phyloP scores from a whole-genome alignment of 371 early-diverging fungal genomes.

The Gilbertella persicaria region DNA sequence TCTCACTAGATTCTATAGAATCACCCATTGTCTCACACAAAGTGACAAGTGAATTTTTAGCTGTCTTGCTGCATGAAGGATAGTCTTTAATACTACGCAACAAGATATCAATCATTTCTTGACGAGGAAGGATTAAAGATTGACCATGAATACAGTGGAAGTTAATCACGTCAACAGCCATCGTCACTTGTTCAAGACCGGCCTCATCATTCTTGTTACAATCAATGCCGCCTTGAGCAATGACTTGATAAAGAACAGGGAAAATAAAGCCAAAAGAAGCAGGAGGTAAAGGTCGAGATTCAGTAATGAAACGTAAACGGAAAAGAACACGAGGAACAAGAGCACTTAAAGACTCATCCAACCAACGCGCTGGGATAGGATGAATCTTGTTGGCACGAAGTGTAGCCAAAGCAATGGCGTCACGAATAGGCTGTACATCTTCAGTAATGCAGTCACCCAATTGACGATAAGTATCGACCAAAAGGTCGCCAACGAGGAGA shows the following conservation, averaged over 20 bases:
- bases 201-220: slow-evolving; percentile 50
- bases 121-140: slow-evolving; percentile 66
- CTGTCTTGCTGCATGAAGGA: slow-evolving; percentile 64
- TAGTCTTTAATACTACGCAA: slow-evolving; percentile 71
- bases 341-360: slow-evolving; percentile 63
- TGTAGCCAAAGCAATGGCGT: slow-evolving; percentile 66
- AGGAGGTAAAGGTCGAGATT: slow-evolving; percentile 64
- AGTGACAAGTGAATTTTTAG: slow-evolving; percentile 61
- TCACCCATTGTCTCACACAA: slow-evolving; percentile 75
- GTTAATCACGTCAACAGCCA: slow-evolving; percentile 75
- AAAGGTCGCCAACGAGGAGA: slow-evolving; percentile 57
- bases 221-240: slow-evolving; percentile 68
- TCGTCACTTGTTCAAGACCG: slow-evolving; percentile 73
- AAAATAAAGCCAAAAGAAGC: slow-evolving; percentile 83
- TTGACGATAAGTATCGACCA: slow-evolving; percentile 59
- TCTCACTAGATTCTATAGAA: slow-evolving; percentile 51
- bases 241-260: slow-evolving; percentile 75
- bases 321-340: slow-evolving; percentile 74
- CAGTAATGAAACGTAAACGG: slow-evolving; percentile 73
- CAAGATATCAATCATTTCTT: slow-evolving; percentile 71
- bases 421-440: slow-evolving; percentile 48
- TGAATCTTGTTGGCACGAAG: slow-evolving; percentile 67
- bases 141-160: slow-evolving; percentile 63
- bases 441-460: slow-evolving; percentile 57
- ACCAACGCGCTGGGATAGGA: slow-evolving; percentile 71